phyloP scores from a whole-genome alignment of 148 eudicot species.

The Dysphania ambrosioides region DNA sequence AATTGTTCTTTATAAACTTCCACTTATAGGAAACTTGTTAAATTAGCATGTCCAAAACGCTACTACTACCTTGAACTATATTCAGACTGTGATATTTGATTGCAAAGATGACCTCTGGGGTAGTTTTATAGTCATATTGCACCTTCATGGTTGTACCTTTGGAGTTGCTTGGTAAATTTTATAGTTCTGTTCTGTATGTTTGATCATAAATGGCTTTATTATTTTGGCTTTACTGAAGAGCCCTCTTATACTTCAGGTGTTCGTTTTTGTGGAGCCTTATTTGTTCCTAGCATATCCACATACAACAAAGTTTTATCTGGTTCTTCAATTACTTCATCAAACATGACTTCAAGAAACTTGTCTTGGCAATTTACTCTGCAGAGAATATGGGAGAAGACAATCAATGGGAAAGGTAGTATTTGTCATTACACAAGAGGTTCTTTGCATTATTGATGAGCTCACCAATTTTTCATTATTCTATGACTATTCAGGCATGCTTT shows the following conservation, averaged over 20 bases:
- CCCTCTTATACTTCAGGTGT: slow-evolving; percentile 44
- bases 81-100: not conserved
- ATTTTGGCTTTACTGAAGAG: slow-evolving; percentile 1
- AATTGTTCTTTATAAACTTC: not conserved
- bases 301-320: slow-evolving; percentile 81
- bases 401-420: slow-evolving; percentile 50
- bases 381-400: slow-evolving; percentile 67
- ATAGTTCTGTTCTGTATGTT: not conserved
- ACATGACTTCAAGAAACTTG: slow-evolving; percentile 42
- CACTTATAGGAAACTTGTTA: not conserved
- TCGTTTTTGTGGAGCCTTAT: slow-evolving; percentile 67
- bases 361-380: slow-evolving; percentile 77
- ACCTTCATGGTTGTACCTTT: slow-evolving; percentile 1
- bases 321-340: slow-evolving; percentile 37
- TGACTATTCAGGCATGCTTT: not conserved
- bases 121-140: not conserved
- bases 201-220: not conserved
- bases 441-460: not conserved
- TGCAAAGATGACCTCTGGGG: not conserved
- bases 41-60: not conserved
- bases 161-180: not conserved
- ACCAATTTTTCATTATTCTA: not conserved
- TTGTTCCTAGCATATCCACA: slow-evolving; percentile 72
- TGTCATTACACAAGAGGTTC: not conserved
- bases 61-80: not conserved